phyloP scores from a whole-genome alignment of 257 asterid genomes.

The Plantago elongata region DNA sequence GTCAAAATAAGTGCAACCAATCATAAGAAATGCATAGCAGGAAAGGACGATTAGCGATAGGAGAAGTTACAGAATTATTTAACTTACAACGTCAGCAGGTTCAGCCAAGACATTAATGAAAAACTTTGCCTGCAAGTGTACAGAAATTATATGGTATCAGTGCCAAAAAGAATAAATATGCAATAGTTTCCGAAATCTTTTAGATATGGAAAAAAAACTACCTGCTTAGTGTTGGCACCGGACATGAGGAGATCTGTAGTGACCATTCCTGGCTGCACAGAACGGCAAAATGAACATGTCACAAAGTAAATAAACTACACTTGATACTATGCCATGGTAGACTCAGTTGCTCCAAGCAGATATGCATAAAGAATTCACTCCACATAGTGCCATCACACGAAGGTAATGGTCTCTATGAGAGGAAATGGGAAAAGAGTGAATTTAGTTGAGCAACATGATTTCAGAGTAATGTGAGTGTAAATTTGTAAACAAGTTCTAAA shows the following conservation, averaged over 20 bases:
- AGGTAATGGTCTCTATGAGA: too few species aligned
- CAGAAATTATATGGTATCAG: background rate
- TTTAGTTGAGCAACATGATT: too few species aligned
- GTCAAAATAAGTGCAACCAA: background rate
- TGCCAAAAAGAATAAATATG: background rate
- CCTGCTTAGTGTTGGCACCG: conserved; percentile 95
- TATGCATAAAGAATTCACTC: too few species aligned
- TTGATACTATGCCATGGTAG: background rate
- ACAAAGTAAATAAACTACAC: conserved; percentile 2
- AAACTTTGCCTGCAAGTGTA: conserved; percentile 76
- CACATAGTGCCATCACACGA: too few species aligned
- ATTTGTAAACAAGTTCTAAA: too few species aligned
- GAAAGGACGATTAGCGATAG: background rate
- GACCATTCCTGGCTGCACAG: conserved; percentile 94
- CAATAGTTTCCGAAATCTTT: background rate
- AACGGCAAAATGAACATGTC: conserved; percentile 1
- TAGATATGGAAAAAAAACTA: conserved; percentile 7
- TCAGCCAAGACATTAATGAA: conserved; percentile 96
- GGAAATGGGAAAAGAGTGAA: too few species aligned
- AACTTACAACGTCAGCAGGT: conserved; percentile 83
- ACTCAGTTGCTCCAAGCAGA: too few species aligned
- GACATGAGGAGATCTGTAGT: conserved; percentile 98
- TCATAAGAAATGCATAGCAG: background rate
- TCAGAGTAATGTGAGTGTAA: too few species aligned
- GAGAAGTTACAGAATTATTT: background rate